phyloP scores from a whole-genome alignment of 2,329 filamentous ascomycete genomes.

The Ceratocystis variospora region DNA sequence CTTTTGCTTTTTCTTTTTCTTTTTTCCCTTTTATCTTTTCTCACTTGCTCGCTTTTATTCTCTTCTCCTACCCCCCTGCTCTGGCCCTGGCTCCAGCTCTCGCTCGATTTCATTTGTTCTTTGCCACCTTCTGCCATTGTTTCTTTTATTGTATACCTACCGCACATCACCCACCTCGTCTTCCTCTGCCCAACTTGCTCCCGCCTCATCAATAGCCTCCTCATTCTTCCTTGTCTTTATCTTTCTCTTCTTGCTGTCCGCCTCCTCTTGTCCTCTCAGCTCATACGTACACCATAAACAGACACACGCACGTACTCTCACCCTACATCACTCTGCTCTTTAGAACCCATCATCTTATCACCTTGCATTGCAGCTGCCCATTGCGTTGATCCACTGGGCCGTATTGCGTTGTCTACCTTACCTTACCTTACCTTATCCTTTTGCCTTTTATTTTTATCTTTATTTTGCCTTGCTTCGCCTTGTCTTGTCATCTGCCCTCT shows the following conservation, averaged over 20 bases:
- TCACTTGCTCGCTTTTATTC: neutral
- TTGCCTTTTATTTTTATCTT: neutral
- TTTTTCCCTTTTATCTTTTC: neutral
- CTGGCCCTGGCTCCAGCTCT: neutral
- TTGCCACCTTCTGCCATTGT: constrained; percentile 4
- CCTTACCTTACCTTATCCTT: neutral
- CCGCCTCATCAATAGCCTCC: neutral
- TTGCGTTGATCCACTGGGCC: constrained; percentile 9
- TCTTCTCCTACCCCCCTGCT: neutral
- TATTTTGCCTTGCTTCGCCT: neutral
- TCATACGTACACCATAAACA: neutral
- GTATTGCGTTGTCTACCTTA: neutral
- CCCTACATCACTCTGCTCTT: neutral
- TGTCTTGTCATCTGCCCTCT: neutral
- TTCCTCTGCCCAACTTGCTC: neutral
- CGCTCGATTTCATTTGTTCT: neutral
- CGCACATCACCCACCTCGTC: constrained; percentile 16
- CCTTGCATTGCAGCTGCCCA: constrained; percentile 16
- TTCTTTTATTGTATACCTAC: constrained; percentile 16
- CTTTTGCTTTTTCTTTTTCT: neutral
- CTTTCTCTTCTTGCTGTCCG: constrained; percentile 8
- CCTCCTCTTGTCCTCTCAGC: constrained; percentile 4
- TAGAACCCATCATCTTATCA: constrained; percentile 14
- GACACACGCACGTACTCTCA: neutral
- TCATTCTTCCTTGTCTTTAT: neutral